Conservation (phyloP, 106 monocot genomes). For the Acorus gramineus region DNA sequence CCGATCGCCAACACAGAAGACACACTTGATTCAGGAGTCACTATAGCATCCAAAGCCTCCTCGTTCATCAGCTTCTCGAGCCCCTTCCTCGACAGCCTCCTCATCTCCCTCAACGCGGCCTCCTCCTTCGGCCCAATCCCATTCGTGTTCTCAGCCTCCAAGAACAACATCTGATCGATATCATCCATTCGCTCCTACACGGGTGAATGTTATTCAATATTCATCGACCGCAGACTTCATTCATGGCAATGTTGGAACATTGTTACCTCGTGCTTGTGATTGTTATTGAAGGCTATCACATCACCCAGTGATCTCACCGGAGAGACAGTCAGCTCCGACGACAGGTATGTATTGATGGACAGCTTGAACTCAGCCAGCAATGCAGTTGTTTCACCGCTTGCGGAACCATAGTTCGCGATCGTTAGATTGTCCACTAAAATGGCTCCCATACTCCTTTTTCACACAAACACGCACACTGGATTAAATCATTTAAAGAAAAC, state of each 20-base stretch:
- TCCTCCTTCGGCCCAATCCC: conserved; percentile 26
- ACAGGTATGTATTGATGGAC: conserved; percentile 36
- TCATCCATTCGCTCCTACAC: conserved; percentile 45
- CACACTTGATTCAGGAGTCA: conserved; percentile 16
- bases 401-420: conserved; percentile 19
- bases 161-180: conserved; percentile 29
- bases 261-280: conserved; percentile 33
- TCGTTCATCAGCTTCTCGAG: conserved; percentile 54
- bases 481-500: too few species aligned
- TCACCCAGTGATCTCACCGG: conserved; percentile 51
- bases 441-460: conserved; percentile 21
- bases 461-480: background rate
- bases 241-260: background rate
- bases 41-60: conserved; percentile 48
- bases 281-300: conserved; percentile 53
- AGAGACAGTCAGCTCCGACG: conserved; percentile 25
- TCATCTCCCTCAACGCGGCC: conserved; percentile 24
- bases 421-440: conserved; percentile 27
- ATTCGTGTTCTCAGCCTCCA: conserved; percentile 33
- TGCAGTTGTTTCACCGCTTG: conserved; percentile 17
- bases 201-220: too few species aligned
- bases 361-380: conserved; percentile 55
- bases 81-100: conserved; percentile 23
- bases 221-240: too few species aligned
- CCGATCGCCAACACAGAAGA: conserved; percentile 36